Evolutionary conservation across 2,329 filamentous ascomycete species (phyloP).

Genomic region (Paracoccidioides brasiliensis): DNA sequence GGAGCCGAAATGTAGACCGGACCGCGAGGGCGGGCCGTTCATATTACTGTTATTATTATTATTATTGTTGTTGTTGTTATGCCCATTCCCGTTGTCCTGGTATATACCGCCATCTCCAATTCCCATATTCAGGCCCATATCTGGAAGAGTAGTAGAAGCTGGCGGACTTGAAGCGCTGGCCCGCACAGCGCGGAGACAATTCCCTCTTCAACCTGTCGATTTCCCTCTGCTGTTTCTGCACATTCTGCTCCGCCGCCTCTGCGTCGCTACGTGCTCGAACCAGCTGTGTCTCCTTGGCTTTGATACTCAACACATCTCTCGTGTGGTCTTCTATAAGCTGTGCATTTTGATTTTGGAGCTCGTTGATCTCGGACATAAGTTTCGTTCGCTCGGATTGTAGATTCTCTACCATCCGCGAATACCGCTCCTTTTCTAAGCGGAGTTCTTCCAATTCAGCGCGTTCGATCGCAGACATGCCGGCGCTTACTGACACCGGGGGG

Average conservation of each 20-base stretch:
- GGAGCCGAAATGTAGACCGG: slow-evolving; percentile 25
- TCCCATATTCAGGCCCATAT: slow-evolving; percentile 43
- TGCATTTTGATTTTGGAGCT: slow-evolving; percentile 93
- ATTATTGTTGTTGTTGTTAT: slow-evolving; percentile 16
- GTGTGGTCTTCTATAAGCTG: slow-evolving; percentile 96
- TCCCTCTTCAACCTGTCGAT: slow-evolving; percentile 90
- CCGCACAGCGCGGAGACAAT: slow-evolving; percentile 39
- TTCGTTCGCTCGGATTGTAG: slow-evolving; percentile 68
- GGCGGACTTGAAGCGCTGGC: slow-evolving; percentile 28
- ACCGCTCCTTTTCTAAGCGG: slow-evolving; percentile 65
- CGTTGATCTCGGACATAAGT: slow-evolving; percentile 74
- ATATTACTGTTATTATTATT: slow-evolving; percentile 13
- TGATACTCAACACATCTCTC: slow-evolving; percentile 85
- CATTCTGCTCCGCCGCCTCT: slow-evolving; percentile 74
- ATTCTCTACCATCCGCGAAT: slow-evolving; percentile 64
- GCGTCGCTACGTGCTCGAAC: slow-evolving; percentile 83
- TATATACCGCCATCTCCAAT: slow-evolving; percentile 40
- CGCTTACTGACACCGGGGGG: slow-evolving; percentile 39
- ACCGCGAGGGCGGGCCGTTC: slow-evolving; percentile 15
- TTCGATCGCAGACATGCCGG: slow-evolving; percentile 64
- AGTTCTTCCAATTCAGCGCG: slow-evolving; percentile 86
- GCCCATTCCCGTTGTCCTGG: slow-evolving; percentile 22
- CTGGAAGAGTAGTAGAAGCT: slow-evolving; percentile 18
- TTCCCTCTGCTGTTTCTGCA: slow-evolving; percentile 72
- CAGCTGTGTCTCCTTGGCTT: slow-evolving; percentile 94